These are phyloP conservation scores for Pinus tabuliformis DNA, from an alignment of 75 land plant species.

Conservation along the genomic window DNA sequence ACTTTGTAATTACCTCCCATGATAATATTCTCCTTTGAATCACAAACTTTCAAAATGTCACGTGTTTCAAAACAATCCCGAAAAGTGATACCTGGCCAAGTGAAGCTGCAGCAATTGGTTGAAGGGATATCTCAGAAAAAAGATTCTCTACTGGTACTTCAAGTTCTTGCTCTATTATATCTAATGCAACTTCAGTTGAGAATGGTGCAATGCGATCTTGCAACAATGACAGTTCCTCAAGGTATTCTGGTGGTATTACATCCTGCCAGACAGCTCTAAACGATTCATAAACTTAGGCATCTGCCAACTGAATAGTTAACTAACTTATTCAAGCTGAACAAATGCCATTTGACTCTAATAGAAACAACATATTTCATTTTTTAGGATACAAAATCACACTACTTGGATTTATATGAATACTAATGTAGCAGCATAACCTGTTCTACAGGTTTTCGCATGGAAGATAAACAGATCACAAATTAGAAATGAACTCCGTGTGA, in stretches of 20 bases:
- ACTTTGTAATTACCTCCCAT: background rate
- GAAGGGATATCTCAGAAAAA: conserved; percentile 87
- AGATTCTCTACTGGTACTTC: conserved; percentile 67
- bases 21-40: background rate
- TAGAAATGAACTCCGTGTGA: too few relatives aligned
- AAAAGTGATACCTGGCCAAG: conserved; percentile 80
- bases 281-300: conserved; percentile 5
- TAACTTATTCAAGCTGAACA: too few relatives aligned
- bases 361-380: too few relatives aligned
- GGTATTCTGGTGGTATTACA: conserved; percentile 81
- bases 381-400: too few relatives aligned
- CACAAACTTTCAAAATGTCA: background rate
- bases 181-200: conserved; percentile 73
- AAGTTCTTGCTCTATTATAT: conserved; percentile 82
- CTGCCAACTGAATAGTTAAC: too few relatives aligned
- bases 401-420: too few relatives aligned
- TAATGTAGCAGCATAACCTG: too few relatives aligned
- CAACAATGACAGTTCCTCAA: conserved; percentile 81
- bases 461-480: too few relatives aligned
- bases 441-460: too few relatives aligned
- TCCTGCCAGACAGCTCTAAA: conserved; percentile 45
- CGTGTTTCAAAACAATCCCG: background rate
- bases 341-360: too few relatives aligned
- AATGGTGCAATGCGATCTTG: conserved; percentile 95
- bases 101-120: conserved; percentile 94